Base-by-base conservation (phyloP, 129 eudicot species). In the Erigeron canadensis region DNA sequence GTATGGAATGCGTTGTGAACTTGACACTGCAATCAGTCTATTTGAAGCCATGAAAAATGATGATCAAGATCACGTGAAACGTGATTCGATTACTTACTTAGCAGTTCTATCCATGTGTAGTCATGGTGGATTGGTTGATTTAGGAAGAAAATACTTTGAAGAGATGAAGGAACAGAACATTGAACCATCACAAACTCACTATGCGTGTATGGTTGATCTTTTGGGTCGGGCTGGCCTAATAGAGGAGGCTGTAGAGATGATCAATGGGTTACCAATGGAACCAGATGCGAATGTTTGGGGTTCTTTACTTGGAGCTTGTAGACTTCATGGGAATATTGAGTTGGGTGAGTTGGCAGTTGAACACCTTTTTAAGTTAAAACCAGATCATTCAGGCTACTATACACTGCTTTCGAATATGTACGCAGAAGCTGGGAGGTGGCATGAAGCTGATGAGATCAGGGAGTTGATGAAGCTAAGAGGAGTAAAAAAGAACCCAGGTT, bases 121-220 rank as follows among this genome's bases (percentile, higher is more conserved):
- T 5, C 92, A 84, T 65, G 84, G 81, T 5, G 88, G 88, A 16
- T 58, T 79, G 39, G 84, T 86, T 16, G 80, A 86, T 59, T 42
- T 75, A 54, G 86, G 83, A 18, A 69, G 15, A 18, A 56, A 46
- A 19, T 79, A 73, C 62, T 81, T 86, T 57, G 12, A 74, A 5
- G 74, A 72, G 2, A 84, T 84, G 92, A 70, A 21, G 8, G 76
- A 69, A 22, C 34, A 65, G 18, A 74, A 79, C 13, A 74, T 86
- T 59, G 63, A 69, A 51, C 82, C 81, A 13, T 66, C 75, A 10
- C 48, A 76, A 56, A 63, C 67, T 28, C 89, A 87, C 19, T 84
- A 81, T 56, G 82, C 85, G 8, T 87, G 93, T 73, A 70, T 84
- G 68, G 89, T 87, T 48, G 89, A 87, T 71, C 76, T 87, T 77